Evolutionary conservation across 176 grass and related monocot genomes (phyloP).

Genomic region (Carex kokanica): DNA sequence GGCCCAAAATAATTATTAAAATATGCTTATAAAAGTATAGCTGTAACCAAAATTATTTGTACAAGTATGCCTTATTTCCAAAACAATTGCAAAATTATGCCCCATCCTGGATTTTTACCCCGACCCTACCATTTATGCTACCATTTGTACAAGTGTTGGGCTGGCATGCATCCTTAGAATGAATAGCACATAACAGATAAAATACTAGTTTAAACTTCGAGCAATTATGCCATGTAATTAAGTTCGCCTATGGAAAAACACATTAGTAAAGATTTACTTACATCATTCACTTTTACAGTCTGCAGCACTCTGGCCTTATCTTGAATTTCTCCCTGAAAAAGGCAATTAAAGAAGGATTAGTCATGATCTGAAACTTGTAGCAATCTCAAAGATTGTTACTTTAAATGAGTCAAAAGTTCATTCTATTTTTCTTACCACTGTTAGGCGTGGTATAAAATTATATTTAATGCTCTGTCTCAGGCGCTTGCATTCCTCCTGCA

Average conservation of each 20-base stretch:
- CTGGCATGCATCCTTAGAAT: background rate
- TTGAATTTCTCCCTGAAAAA: constrained; percentile 91
- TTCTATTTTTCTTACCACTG: constrained; percentile 61
- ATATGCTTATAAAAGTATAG: background rate
- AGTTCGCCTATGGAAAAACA: background rate
- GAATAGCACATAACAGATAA: background rate
- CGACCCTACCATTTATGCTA: background rate
- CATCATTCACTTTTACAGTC: constrained; percentile 89
- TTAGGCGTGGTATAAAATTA: constrained; percentile 79
- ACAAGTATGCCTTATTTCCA: background rate
- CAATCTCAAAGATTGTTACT: background rate
- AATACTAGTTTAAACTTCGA: constrained; percentile 13
- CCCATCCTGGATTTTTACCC: background rate
- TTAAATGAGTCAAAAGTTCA: constrained; percentile 1
- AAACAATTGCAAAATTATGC: background rate
- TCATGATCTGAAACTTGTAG: background rate
- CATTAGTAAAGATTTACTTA: constrained; percentile 35
- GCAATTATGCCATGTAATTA: background rate
- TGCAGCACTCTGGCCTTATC: constrained; percentile 87
- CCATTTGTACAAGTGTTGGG: too few species aligned
- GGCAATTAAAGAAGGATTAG: constrained; percentile 18
- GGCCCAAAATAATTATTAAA: background rate
- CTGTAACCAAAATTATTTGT: background rate
- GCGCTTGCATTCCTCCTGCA: constrained; percentile 98
- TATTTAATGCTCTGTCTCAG: constrained; percentile 99